Evolutionary conservation across 331 rosid genomes (phyloP), one percentile per base, ranked within the genome.

Genomic region (Malus hybrid): DNA sequence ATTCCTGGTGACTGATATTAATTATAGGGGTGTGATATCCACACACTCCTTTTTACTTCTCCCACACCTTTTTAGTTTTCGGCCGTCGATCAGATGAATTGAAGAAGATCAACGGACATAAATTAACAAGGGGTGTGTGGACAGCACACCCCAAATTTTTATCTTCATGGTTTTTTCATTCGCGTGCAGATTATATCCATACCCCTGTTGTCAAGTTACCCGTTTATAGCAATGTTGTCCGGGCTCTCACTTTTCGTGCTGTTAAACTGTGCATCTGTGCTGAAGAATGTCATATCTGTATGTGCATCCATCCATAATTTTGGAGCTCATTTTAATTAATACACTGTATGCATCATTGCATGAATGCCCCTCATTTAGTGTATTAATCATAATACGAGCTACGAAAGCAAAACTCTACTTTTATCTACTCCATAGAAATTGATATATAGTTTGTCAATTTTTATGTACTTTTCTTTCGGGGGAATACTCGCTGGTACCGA

Each of bases 131-230:
- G 22, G 22, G 22, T 22, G 22, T 22, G 22, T 22, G 22, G 22
- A 22, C 22, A 22, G 22, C 22, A 22, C 22, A 22, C 22, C 22
- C 22, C 22, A 22, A 22, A 22, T 92, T 84, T 14, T 60, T 60
- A 64, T 22, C 39, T 10, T 67, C n/a, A 28, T 28, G 29, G 29
- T 28, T 28, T 28, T 28, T 28, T 28, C 29, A 28, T 73, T 73
- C 29, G 12, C 18, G 16, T 83, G 87, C 97, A 93, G 97, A 74
- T 64, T 8, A n/a, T 88, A 68, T 55, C 88, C 16, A 85, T 93
- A 67, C 97, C 93, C 20, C 72, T 93, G 76, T 77, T 93, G 85
- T 83, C 93, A 79, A 83, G 84, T 80, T 93, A 81, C 82, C 90
- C 97, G 33, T 86, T 61, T 74, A 81, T 91, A 36, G 87, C 90